These are phyloP conservation scores for Phaeophleospora eucalypticola DNA, from an alignment of 2,329 filamentous ascomycete genomes.

Conservation along the genomic window DNA sequence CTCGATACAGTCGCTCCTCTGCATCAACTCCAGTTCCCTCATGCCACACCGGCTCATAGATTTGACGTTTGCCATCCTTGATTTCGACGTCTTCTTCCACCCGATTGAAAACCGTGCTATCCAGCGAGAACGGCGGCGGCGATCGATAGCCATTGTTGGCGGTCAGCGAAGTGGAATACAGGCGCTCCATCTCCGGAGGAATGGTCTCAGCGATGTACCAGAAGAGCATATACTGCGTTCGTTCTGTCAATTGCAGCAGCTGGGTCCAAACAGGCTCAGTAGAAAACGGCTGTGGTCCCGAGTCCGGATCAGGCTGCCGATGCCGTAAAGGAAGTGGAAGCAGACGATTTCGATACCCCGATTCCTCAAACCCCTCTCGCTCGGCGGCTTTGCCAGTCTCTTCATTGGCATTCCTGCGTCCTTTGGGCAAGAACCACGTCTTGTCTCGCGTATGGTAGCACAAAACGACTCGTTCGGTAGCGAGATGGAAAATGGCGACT, in stretches of 20 bases:
- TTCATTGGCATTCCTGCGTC: slow-evolving; percentile 45
- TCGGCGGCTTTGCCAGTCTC: slow-evolving; percentile 41
- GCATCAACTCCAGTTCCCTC: slow-evolving; percentile 47
- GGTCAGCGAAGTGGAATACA: background rate
- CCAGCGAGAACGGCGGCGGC: slow-evolving; percentile 36
- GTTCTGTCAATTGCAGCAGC: slow-evolving; percentile 36
- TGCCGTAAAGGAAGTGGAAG: slow-evolving; percentile 44
- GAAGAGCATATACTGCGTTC: slow-evolving; percentile 41
- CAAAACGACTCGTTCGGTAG: slow-evolving; percentile 43
- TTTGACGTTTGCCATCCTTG: slow-evolving; percentile 34
- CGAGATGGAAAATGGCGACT: slow-evolving; percentile 50
- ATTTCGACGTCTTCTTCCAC: slow-evolving; percentile 34
- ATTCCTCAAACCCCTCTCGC: slow-evolving; percentile 50
- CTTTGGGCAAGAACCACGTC: slow-evolving; percentile 50
- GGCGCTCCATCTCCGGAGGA: slow-evolving; percentile 30
- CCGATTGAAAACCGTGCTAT: slow-evolving; percentile 37
- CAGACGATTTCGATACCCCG: slow-evolving; percentile 48
- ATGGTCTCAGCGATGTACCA: slow-evolving; percentile 49
- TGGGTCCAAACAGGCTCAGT: slow-evolving; percentile 47
- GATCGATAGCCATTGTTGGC: slow-evolving; percentile 13
- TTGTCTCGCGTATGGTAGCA: slow-evolving; percentile 41
- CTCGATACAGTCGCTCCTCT: slow-evolving; percentile 44
- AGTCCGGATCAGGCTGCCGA: slow-evolving; percentile 40
- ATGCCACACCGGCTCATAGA: slow-evolving; percentile 45
- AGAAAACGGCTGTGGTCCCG: slow-evolving; percentile 28